A percentile compares a stretch with the other conserved stretches of the same genome.
Evolutionary conservation across 805 yeast genomes (phyloP).

Genomic region (Hanseniaspora hatyaiensis): DNA sequence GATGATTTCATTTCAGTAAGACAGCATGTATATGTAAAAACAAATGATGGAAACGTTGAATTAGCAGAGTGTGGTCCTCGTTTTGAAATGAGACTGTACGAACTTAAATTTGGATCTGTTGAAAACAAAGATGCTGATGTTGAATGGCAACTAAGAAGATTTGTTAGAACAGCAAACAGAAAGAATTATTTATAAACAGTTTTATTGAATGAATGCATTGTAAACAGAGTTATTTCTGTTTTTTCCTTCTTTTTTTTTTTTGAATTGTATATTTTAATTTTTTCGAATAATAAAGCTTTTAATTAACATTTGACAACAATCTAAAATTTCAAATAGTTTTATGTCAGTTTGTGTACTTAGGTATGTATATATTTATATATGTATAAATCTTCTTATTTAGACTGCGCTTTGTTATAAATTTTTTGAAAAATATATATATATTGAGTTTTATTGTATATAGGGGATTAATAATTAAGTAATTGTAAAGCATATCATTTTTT

Average conservation of each 20-base stretch:
- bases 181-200: conserved; percentile 61
- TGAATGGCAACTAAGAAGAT: conserved; percentile 93
- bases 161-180: conserved; percentile 88
- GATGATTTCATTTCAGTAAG: conserved; percentile 90
- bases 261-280: neutral
- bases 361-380: no score
- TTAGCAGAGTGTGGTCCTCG: conserved; percentile 97
- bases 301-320: no score
- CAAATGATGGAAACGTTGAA: conserved; percentile 70
- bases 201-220: no score
- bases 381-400: no score
- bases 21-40: conserved; percentile 86
- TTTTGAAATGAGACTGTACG: conserved; percentile 89
- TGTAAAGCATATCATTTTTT: no score
- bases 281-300: no score
- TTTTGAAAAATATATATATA: no score
- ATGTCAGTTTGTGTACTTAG: conserved; percentile 4
- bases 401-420: no score
- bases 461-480: no score
- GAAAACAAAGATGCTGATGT: conserved; percentile 94
- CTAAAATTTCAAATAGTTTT: conserved; percentile 17
- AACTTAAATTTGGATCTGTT: conserved; percentile 74
- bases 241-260: neutral
- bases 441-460: no score
- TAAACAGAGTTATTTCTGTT: neutral